A percentile compares a stretch with the other conserved stretches of the same genome.
phyloP scores from a whole-genome alignment of 805 yeast species.

The Zygosaccharomyces gambellarensis region DNA sequence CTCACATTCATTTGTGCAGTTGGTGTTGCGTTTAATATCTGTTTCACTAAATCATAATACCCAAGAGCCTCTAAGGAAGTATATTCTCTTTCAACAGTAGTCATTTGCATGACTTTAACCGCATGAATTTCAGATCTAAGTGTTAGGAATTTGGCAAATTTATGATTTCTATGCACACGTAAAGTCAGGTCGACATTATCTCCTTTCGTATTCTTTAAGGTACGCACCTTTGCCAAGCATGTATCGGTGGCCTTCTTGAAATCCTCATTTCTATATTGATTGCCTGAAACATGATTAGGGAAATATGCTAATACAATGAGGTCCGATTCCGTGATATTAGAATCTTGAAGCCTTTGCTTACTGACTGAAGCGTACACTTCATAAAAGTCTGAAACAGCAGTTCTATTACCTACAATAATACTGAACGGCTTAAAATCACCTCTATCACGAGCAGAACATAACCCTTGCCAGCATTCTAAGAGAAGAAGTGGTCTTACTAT shows the following conservation, averaged over 20 bases:
- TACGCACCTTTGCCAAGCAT: constrained; percentile 77
- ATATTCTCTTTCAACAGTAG: constrained; percentile 89
- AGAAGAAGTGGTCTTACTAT: constrained; percentile 75
- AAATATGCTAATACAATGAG: constrained; percentile 59
- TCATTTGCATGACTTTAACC: constrained; percentile 77
- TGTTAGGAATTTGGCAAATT: constrained; percentile 48
- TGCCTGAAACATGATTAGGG: constrained; percentile 33
- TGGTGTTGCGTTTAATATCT: constrained; percentile 65
- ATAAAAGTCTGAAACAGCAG: constrained; percentile 78
- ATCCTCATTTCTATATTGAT: constrained; percentile 33
- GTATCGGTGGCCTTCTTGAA: constrained; percentile 38
- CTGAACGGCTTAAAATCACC: constrained; percentile 54
- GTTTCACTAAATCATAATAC: constrained; percentile 70
- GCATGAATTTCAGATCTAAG: constrained; percentile 63
- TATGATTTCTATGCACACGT: constrained; percentile 49
- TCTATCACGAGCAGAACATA: constrained; percentile 66
- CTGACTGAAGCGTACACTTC: constrained; percentile 77
- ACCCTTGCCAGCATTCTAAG: constrained; percentile 91
- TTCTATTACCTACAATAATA: constrained; percentile 69
- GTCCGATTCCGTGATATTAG: constrained; percentile 69
- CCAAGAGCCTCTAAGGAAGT: constrained; percentile 76
- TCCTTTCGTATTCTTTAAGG: constrained; percentile 58
- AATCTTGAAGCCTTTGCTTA: constrained; percentile 45
- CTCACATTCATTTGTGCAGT: constrained; percentile 26
- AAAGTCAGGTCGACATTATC: constrained; percentile 73